phyloP scores from a whole-genome alignment of 305 asterid genomes.

The Ajuga reptans region DNA sequence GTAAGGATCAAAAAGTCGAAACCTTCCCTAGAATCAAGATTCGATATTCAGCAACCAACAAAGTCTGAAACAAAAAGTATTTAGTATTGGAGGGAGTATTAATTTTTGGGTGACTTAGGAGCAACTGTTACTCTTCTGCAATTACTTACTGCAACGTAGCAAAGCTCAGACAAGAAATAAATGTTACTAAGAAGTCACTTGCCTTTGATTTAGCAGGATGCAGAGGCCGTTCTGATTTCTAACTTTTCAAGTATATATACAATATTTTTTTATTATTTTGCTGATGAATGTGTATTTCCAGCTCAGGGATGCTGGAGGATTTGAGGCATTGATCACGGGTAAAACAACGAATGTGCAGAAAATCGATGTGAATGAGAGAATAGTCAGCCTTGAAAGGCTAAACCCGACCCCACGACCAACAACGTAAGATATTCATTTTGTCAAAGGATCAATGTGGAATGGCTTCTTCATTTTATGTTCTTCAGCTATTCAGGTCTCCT shows the following conservation, averaged over 20 bases:
- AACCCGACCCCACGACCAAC: conserved; percentile 62
- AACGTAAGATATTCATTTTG: conserved; percentile 55
- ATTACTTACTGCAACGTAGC: neutral
- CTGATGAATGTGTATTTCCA: conserved; percentile 23
- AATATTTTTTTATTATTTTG: conserved; percentile 8
- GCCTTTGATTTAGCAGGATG: neutral
- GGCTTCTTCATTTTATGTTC: conserved; percentile 23
- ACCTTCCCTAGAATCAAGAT: no score
- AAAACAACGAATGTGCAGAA: conserved; percentile 54
- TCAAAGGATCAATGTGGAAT: neutral
- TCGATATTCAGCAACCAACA: no score
- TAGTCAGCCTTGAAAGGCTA: conserved; percentile 60
- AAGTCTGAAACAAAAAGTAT: no score
- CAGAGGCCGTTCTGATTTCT: neutral
- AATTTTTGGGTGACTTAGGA: no score
- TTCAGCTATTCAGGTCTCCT: conserved; percentile 50
- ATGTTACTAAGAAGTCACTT: neutral
- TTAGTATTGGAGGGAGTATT: no score
- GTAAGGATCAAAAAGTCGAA: no score
- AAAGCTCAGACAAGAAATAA: neutral
- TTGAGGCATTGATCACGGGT: conserved; percentile 67
- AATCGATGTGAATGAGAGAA: conserved; percentile 81
- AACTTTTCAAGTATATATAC: neutral
- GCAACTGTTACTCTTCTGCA: neutral
- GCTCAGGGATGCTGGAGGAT: conserved; percentile 91